Evolutionary conservation across 148 eudicot species (phyloP).

Genomic region (Fagopyrum tataricum): DNA sequence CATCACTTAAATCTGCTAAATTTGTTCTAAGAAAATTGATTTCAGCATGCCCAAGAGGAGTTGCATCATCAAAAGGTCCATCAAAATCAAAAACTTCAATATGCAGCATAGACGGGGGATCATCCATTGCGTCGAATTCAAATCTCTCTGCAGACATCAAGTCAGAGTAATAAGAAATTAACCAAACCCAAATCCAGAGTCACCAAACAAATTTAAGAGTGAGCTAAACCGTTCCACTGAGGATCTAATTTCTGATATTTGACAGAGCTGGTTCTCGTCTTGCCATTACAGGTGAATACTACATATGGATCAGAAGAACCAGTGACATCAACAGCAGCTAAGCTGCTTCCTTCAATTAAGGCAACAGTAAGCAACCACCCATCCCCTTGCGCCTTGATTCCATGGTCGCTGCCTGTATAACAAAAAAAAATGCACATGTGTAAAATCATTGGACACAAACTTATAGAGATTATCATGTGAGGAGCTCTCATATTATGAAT

Average conservation of each 20-base stretch:
- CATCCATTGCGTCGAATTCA: slow-evolving; percentile 98
- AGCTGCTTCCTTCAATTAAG: slow-evolving; percentile 84
- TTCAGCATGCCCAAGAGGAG: slow-evolving; percentile 80
- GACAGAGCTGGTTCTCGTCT: slow-evolving; percentile 88
- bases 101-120: slow-evolving; percentile 86
- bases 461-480: too few species aligned
- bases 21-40: slow-evolving; percentile 76
- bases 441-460: background rate
- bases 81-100: slow-evolving; percentile 95
- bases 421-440: background rate
- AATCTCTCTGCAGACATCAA: slow-evolving; percentile 68
- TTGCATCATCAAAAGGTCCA: slow-evolving; percentile 95
- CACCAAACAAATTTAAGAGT: background rate
- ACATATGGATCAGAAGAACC: slow-evolving; percentile 93
- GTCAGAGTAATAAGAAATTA: background rate
- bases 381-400: slow-evolving; percentile 88
- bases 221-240: slow-evolving; percentile 68
- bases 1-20: slow-evolving; percentile 76
- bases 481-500: too few species aligned
- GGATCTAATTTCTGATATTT: slow-evolving; percentile 91
- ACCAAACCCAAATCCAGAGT: background rate
- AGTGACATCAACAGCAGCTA: slow-evolving; percentile 79
- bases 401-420: slow-evolving; percentile 72
- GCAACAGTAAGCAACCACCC: slow-evolving; percentile 98
- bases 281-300: slow-evolving; percentile 88